phyloP scores from a whole-genome alignment of 306 rosid genomes.

The Sphenostylis stenocarpa region DNA sequence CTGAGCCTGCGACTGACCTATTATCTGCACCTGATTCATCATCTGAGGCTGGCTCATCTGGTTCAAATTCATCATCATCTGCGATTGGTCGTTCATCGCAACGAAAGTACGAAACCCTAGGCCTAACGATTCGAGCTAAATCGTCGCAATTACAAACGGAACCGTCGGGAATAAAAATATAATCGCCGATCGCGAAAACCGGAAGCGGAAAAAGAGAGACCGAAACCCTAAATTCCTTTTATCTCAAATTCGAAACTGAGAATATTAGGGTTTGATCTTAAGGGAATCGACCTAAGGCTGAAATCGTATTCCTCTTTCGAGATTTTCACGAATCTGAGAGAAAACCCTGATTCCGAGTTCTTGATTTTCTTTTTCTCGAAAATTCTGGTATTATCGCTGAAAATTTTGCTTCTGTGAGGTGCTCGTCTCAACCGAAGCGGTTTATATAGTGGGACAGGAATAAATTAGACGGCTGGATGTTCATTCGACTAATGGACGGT shows the following conservation, averaged over 20 bases:
- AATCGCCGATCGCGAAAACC: conserved; percentile 32
- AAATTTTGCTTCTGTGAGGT: background rate
- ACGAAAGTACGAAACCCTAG: conserved; percentile 32
- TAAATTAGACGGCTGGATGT: conserved; percentile 21
- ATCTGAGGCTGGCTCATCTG: conserved; percentile 50
- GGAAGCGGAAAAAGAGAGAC: conserved; percentile 19
- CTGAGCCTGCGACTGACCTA: conserved; percentile 44
- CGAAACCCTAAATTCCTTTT: conserved; percentile 47
- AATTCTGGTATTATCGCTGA: conserved; percentile 20
- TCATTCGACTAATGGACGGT: conserved; percentile 1
- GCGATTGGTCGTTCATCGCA: conserved; percentile 53
- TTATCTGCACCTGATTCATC: conserved; percentile 49
- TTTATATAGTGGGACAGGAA: conserved; percentile 21
- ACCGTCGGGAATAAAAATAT: background rate
- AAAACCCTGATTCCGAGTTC: conserved; percentile 26
- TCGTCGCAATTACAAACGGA: background rate
- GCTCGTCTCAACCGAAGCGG: background rate
- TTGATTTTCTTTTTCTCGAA: conserved; percentile 11
- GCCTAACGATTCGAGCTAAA: background rate
- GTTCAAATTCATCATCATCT: conserved; percentile 56
- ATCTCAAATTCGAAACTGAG: conserved; percentile 1
- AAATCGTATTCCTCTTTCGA: background rate
- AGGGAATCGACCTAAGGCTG: background rate
- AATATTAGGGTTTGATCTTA: conserved; percentile 24
- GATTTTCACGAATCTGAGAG: conserved; percentile 17